Evolutionary conservation across 129 eudicot genomes (phyloP), one percentile per base, ranked within the genome.

Genomic region (Tagetes patula): DNA sequence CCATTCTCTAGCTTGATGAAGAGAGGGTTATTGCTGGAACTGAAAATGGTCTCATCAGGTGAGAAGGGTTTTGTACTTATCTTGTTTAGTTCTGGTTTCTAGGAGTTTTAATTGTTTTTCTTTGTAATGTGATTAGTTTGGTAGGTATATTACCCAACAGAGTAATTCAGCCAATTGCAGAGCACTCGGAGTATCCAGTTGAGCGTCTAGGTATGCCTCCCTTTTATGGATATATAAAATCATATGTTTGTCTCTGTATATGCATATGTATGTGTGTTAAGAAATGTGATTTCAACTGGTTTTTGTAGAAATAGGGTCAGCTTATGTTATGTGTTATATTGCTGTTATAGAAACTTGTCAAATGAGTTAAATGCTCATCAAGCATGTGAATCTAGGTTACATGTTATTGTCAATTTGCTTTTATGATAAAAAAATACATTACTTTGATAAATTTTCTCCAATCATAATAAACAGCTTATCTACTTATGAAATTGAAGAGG

Each of bases 101-200:
- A 11, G 37, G 73, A 11, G 72, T 45, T 61, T 27, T 76, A 34
- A 78, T 14, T 34, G 76, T 47, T 30, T 27, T 68, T 12, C 32
- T 71, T 14, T 10, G 6, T 67, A 36, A 61, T 65, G 63, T 83
- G 45, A 72, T 77, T 71, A 95, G 99, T 76, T 82, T 95, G 90
- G 91, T 95, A 68, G 95, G 95, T 55, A 86, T 95, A 81, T 82
- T 95, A 70, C 99, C 99, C 53, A 95, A 95, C 87, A 86, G 88
- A 85, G 75, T 95, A 65, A 86, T 95, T 65, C 99, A 95, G 87
- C 99, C 99, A 67, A 88, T 95, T 68, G 99, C 96, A 6, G 99
- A 95, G 81, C 99, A 95, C 77, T 95, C 99, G 3, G 97, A 95
- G 65, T 88, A 81, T 76, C 97, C 97, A 2, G 93, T 95, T 75